Evolutionary conservation across 257 asterid genomes (phyloP).

Genomic region (Apocynum venetum): DNA sequence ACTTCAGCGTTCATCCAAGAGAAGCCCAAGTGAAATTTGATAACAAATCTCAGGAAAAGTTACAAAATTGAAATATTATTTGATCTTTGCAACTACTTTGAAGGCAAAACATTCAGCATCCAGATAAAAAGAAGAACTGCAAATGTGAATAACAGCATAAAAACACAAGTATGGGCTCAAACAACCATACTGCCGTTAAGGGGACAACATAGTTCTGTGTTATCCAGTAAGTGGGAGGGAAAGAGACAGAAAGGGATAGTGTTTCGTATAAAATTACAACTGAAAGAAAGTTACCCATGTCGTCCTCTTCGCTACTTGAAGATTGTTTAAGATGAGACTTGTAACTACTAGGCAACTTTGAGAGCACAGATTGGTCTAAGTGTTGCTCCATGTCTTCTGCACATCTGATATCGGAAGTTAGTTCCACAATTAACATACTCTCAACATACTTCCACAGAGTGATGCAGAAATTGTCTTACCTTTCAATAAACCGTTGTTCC

Average conservation of each 20-base stretch:
- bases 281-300: slow-evolving; percentile 69
- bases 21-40: background rate
- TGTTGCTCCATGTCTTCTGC: slow-evolving; percentile 55
- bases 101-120: background rate
- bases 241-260: background rate
- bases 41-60: background rate
- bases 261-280: background rate
- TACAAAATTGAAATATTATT: background rate
- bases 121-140: background rate
- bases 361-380: slow-evolving; percentile 66
- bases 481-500: slow-evolving; percentile 59
- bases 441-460: background rate
- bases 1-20: background rate
- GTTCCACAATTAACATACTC: background rate
- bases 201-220: background rate
- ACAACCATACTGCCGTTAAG: background rate
- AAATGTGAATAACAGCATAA: background rate
- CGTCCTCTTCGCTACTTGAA: slow-evolving; percentile 75
- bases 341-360: slow-evolving; percentile 75
- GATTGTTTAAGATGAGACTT: slow-evolving; percentile 80
- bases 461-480: slow-evolving; percentile 32
- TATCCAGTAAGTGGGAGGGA: background rate
- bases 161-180: background rate
- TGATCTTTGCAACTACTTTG: background rate
- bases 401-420: slow-evolving; percentile 43